These are phyloP conservation scores for Aspergillus terreus DNA, from an alignment of 2,329 filamentous ascomycete genomes.

Conservation along the genomic window DNA sequence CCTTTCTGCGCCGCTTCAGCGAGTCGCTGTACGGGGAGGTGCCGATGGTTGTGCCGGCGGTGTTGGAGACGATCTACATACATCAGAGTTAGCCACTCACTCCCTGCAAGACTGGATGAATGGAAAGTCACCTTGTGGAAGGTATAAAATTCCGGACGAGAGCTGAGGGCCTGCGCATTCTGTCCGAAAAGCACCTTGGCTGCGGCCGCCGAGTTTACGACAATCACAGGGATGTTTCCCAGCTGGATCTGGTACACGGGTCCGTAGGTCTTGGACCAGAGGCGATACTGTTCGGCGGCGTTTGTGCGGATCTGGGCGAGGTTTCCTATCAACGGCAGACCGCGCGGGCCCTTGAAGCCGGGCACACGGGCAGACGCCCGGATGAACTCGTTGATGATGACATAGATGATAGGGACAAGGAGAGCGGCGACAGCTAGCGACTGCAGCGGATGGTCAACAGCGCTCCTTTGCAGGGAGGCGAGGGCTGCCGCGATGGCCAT, in stretches of 20 bases:
- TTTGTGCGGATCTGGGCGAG: slow-evolving; percentile 53
- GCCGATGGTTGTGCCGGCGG: slow-evolving; percentile 64
- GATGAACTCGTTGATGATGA: slow-evolving; percentile 50
- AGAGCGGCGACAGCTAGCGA: slow-evolving; percentile 17
- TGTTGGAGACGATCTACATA: slow-evolving; percentile 57
- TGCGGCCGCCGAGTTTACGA: slow-evolving; percentile 53
- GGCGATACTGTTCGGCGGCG: slow-evolving; percentile 55
- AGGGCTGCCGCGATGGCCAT: slow-evolving; percentile 28
- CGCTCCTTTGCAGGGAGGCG: slow-evolving; percentile 16
- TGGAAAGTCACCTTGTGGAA: slow-evolving; percentile 51
- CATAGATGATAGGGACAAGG: slow-evolving; percentile 40
- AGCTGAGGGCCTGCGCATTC: slow-evolving; percentile 53
- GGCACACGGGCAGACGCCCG: slow-evolving; percentile 44
- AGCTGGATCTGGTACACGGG: slow-evolving; percentile 56
- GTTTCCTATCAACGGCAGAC: slow-evolving; percentile 55
- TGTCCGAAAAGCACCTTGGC: slow-evolving; percentile 51
- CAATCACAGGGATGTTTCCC: slow-evolving; percentile 55
- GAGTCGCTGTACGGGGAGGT: slow-evolving; percentile 65
- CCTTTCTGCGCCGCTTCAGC: slow-evolving; percentile 61
- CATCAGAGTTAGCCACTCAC: no score
- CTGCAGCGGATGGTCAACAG: slow-evolving; percentile 18
- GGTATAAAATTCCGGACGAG: slow-evolving; percentile 56
- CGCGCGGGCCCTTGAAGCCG: slow-evolving; percentile 47
- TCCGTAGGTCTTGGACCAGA: slow-evolving; percentile 51
- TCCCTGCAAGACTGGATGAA: no score